Conservation (phyloP, 352 stramenopile genomes). For the Globisporangium okanoganense region DNA sequence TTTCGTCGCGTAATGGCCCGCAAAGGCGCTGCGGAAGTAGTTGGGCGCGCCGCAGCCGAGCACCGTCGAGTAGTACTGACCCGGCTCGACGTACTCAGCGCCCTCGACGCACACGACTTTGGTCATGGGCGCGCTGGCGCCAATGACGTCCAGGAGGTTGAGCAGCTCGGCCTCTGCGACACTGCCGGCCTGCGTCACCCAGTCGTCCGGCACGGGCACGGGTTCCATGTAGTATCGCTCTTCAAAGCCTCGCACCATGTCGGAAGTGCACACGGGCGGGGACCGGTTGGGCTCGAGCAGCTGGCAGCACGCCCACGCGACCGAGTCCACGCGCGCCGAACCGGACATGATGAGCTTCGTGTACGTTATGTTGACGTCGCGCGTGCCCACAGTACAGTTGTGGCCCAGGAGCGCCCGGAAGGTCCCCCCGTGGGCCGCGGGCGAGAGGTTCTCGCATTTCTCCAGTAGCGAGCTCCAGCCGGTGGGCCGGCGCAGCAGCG, state of each 20-base stretch:
- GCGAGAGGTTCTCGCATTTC: slow-evolving; percentile 29
- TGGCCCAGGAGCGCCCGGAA: slow-evolving; percentile 21
- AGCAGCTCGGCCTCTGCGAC: slow-evolving; percentile 34
- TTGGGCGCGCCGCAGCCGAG: slow-evolving; percentile 32
- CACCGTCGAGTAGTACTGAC: slow-evolving; percentile 17
- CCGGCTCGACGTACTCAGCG: slow-evolving; percentile 20
- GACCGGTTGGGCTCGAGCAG: slow-evolving; percentile 38
- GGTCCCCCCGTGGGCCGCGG: not conserved
- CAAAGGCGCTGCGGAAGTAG: slow-evolving; percentile 26
- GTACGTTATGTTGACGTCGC: slow-evolving; percentile 11
- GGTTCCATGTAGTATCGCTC: slow-evolving; percentile 25
- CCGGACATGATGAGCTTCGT: slow-evolving; percentile 31
- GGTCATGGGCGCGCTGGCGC: slow-evolving; percentile 32
- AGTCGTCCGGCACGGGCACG: not conserved
- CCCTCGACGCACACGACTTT: slow-evolving; percentile 40
- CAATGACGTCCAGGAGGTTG: slow-evolving; percentile 42
- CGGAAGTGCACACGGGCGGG: slow-evolving; percentile 39
- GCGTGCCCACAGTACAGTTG: slow-evolving; percentile 34
- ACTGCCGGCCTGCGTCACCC: slow-evolving; percentile 17
- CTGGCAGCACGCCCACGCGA: slow-evolving; percentile 43
- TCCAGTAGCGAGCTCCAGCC: slow-evolving; percentile 45
- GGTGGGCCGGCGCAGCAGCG: slow-evolving; percentile 15
- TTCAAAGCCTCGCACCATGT: slow-evolving; percentile 39
- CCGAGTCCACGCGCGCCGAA: slow-evolving; percentile 33
- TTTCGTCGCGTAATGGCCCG: slow-evolving; percentile 13